A percentile compares a stretch with the other conserved stretches of the same genome.
These are phyloP conservation scores for Phalaenopsis aphrodite DNA, from an alignment of 106 monocot species.

Conservation along the genomic window DNA sequence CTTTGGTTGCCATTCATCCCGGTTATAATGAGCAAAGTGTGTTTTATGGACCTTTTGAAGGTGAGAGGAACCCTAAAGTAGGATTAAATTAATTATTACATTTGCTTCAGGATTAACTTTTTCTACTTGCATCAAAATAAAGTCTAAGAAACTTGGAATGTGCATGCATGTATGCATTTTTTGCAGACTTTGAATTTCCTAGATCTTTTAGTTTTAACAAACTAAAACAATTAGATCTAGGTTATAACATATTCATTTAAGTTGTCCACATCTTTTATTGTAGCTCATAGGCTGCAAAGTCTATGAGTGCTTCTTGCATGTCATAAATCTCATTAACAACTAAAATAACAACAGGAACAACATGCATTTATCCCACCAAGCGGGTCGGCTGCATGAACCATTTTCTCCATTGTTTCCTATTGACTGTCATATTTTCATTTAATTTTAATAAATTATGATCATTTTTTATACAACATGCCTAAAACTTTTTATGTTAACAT, in stretches of 20 bases:
- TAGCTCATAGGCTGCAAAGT: not conserved
- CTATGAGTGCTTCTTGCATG: not conserved
- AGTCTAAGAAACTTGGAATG: not conserved
- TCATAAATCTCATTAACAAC: not conserved
- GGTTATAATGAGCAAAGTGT: slow-evolving; percentile 76
- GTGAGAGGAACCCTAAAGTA: slow-evolving; percentile 23
- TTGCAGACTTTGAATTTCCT: not conserved
- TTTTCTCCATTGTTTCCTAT: too few species aligned
- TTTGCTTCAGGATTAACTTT: not conserved
- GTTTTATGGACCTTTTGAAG: slow-evolving; percentile 99
- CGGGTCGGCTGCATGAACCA: too few species aligned
- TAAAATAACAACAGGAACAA: too few species aligned
- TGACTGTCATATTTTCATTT: too few species aligned
- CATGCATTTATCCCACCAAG: too few species aligned
- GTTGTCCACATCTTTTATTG: not conserved
- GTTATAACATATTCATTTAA: not conserved
- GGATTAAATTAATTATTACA: not conserved
- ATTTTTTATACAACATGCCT: too few species aligned
- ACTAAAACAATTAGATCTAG: too few species aligned
- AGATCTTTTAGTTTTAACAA: not conserved
- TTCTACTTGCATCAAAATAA: not conserved
- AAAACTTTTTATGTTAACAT: too few species aligned
- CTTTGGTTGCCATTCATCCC: slow-evolving; percentile 75
- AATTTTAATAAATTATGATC: too few species aligned
- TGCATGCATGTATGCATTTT: not conserved